Base-by-base conservation (phyloP, 2,329 filamentous ascomycete species). In the Massarina eburnea region DNA sequence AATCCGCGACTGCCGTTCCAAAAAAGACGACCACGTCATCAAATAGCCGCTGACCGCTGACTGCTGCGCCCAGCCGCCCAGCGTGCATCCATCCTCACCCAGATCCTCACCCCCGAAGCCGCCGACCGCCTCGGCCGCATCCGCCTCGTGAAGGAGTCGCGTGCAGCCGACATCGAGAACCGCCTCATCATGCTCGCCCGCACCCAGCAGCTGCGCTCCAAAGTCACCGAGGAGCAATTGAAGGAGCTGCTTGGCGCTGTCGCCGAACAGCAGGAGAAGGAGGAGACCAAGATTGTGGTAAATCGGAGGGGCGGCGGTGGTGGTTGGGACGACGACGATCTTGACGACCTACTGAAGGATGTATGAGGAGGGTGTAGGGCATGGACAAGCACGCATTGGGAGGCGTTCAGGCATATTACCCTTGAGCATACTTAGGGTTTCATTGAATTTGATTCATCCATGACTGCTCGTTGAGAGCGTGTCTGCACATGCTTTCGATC, bases 101-200 rank as follows among this genome's bases (percentile, higher is more conserved):
- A 97, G 73, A 97, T 99, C 76, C 89, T 99, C 51, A 86, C 91
- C 62, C 94, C 94, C 57, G 90, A 92, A 66, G 94, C 94, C 15
- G 88, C 90, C 49, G 94, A 99, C 75, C 88, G 94, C 12, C 81
- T 99, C 1, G 90, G 89, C 46, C 89, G 94, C 56, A 97, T 99
- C 74, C 87, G 92, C 26, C 84, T 99, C 49, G 94, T 99, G 66
- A 97, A 97, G 75, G 90, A 91, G 69, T 85, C 86, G 59, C 89
- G 94, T 62, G 94, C 94, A 27, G 82, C 80, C 51, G 91, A 96
- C 64, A 83, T 99, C 46, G 94, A 99, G 77, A 91, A 95, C 78
- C 76, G 92, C 40, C 81, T 99, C 45, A 91, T 99, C 71, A 91
- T 86, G 84, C 82, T 99, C 46, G 92, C 94, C 47, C 84, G 91